Evolutionary conservation across 2,329 filamentous ascomycete genomes (phyloP).

Genomic region (Diatrype stigma): DNA sequence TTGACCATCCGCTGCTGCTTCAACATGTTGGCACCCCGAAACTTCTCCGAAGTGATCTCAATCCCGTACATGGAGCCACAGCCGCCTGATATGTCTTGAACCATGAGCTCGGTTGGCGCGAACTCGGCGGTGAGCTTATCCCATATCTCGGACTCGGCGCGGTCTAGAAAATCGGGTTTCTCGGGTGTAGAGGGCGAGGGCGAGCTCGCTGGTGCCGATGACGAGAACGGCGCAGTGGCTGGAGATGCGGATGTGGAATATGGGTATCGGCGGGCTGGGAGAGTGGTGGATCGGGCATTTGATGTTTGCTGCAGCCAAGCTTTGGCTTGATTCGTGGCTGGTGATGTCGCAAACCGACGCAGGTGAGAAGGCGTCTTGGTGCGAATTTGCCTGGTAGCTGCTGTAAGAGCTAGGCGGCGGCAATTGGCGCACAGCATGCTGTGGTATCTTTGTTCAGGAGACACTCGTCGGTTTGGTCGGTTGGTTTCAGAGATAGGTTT

Average conservation of each 20-base stretch:
- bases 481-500: too few relatives aligned
- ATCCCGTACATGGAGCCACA: constrained; percentile 88
- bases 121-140: constrained; percentile 48
- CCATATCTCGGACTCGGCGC: constrained; percentile 57
- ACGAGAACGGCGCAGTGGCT: not conserved
- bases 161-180: constrained; percentile 48
- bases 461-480: too few relatives aligned
- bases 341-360: constrained; percentile 2
- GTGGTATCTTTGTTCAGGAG: not conserved
- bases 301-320: not conserved
- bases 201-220: constrained; percentile 4
- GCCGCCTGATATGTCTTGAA: constrained; percentile 77
- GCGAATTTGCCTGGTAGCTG: constrained; percentile 1
- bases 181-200: constrained; percentile 17
- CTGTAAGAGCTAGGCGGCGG: constrained; percentile 15
- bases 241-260: constrained; percentile 19
- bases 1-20: constrained; percentile 84
- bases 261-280: not conserved
- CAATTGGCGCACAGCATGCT: constrained; percentile 18
- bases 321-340: constrained; percentile 5
- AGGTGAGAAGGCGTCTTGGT: constrained; percentile 8
- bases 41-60: constrained; percentile 67
- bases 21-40: constrained; percentile 66
- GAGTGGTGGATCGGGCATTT: not conserved
- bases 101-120: constrained; percentile 49